Conservation (phyloP, 257 asterid species). For the Jacaranda mimosifolia region DNA sequence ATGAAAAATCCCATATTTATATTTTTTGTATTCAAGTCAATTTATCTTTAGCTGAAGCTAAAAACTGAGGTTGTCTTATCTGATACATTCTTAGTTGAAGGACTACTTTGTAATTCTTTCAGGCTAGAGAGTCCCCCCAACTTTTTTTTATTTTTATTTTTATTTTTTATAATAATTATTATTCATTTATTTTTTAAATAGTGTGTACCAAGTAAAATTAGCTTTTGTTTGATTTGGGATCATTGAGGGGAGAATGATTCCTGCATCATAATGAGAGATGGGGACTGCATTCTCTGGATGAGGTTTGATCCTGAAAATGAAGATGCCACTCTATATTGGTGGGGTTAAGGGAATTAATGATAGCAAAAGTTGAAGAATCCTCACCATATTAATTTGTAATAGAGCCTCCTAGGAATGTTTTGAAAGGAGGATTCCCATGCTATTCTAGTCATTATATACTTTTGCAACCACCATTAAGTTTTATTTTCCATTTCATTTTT, state of each 20-base stretch:
- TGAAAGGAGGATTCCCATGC: too few species aligned
- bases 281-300: too few species aligned
- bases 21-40: neutral
- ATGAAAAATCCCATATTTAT: neutral
- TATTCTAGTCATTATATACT: too few species aligned
- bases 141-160: neutral
- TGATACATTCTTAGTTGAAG: neutral
- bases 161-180: too few species aligned
- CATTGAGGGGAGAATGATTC: too few species aligned
- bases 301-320: too few species aligned
- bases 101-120: slow-evolving; percentile 5
- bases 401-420: too few species aligned
- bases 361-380: neutral
- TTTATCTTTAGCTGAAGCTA: neutral
- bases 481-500: neutral
- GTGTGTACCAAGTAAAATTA: neutral
- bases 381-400: neutral
- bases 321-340: neutral
- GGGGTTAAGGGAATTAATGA: neutral
- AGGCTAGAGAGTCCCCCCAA: neutral
- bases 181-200: too few species aligned
- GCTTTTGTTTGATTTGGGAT: too few species aligned
- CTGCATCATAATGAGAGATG: too few species aligned
- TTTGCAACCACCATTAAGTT: too few species aligned
- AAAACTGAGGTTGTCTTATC: neutral